Evolutionary conservation across 441 rosid genomes (phyloP).

Genomic region (Croton laevigatus): DNA sequence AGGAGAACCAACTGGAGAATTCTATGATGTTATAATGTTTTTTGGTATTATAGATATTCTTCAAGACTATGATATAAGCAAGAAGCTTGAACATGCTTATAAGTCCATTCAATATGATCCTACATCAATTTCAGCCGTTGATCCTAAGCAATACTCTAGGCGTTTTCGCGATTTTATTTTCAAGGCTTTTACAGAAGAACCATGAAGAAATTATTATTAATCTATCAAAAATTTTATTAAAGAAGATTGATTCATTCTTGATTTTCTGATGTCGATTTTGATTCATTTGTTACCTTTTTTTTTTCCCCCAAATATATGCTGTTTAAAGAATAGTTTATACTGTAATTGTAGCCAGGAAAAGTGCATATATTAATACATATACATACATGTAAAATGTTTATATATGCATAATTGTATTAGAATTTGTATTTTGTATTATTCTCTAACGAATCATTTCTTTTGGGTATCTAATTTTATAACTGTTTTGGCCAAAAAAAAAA

Average conservation of each 20-base stretch:
- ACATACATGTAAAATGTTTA: no score
- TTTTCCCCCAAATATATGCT: neutral
- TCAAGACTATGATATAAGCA: conserved; percentile 94
- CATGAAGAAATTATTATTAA: conserved; percentile 17
- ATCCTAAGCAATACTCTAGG: conserved; percentile 86
- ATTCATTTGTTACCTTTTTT: neutral
- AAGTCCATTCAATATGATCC: conserved; percentile 95
- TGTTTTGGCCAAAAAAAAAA: no score
- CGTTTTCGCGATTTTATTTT: conserved; percentile 90
- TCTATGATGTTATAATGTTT: conserved; percentile 64
- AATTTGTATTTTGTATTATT: neutral
- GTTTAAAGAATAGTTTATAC: neutral
- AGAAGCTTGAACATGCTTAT: conserved; percentile 94
- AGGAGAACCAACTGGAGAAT: conserved; percentile 85
- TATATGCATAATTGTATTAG: neutral
- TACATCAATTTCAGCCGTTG: conserved; percentile 95
- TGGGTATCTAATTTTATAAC: no score
- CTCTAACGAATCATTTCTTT: neutral
- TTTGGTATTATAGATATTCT: conserved; percentile 92
- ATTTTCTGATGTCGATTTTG: neutral
- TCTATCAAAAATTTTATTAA: neutral
- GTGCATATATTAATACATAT: neutral
- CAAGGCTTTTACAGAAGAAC: conserved; percentile 73
- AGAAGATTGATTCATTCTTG: neutral
- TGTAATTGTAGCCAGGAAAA: neutral